Evolutionary conservation across 805 yeast genomes (phyloP).

Genomic region (Wickerhamomyces rabaulensis): DNA sequence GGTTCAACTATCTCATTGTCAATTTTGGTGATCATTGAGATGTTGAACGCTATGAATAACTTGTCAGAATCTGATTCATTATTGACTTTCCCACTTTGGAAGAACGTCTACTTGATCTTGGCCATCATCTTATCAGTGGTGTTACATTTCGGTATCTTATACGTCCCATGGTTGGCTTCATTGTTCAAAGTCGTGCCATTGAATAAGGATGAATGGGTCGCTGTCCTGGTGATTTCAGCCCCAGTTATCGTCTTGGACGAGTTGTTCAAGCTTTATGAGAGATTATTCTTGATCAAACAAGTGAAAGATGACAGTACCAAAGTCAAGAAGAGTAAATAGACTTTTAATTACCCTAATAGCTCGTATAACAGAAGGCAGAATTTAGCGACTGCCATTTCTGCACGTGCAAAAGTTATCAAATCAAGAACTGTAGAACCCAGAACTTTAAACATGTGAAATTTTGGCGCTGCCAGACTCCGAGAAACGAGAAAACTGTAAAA

Average conservation of each 20-base stretch:
- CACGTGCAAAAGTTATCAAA: no score
- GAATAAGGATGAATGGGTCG: conserved; percentile 30
- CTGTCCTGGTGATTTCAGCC: conserved; percentile 27
- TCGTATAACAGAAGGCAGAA: no score
- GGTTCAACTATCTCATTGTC: conserved; percentile 37
- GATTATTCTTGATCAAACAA: conserved; percentile 14
- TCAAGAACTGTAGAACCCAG: background rate
- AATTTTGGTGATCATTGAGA: conserved; percentile 34
- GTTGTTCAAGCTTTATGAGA: conserved; percentile 30
- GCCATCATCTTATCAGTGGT: conserved; percentile 32
- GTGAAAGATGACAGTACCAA: background rate
- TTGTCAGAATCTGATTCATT: conserved; percentile 33
- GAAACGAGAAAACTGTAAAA: background rate
- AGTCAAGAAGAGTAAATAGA: background rate
- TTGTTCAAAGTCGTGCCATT: conserved; percentile 31
- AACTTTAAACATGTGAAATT: no score
- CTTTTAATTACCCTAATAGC: no score
- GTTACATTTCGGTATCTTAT: conserved; percentile 29
- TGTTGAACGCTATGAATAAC: conserved; percentile 37
- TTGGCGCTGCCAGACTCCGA: no score
- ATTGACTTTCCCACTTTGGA: conserved; percentile 34
- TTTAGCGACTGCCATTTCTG: no score
- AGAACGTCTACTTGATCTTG: conserved; percentile 30
- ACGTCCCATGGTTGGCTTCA: conserved; percentile 28
- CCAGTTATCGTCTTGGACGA: conserved; percentile 36